Base-by-base conservation (phyloP, 2,329 filamentous ascomycete species). In the Trichoderma semiorbis region DNA sequence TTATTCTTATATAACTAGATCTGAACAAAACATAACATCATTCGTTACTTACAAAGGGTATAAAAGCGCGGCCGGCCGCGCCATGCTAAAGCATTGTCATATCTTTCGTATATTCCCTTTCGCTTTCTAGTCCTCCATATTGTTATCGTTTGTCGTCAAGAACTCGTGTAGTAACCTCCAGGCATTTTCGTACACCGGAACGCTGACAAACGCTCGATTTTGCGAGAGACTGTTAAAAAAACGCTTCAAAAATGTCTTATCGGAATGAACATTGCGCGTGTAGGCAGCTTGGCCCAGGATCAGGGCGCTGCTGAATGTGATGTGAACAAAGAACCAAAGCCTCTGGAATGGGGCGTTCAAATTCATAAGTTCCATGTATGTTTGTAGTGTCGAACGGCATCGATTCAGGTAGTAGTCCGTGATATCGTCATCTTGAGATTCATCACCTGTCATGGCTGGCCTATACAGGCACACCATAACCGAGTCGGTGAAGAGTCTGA, bases 311-410 rank as follows among this genome's bases (percentile, higher is more conserved):
- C 65, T 69, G 36, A 47, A 69, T 34, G 65, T 60, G 32, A 68
- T 68, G 26, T 68, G 65, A 58, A 68, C 65, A 30, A 68, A 68
- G 8, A 58, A 68, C 65, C 65, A 68, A 7, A 68, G 53, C 8
- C 50, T n/a, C 14, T 68, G 50, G 47, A 68, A 67, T 21, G 65
- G 32, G 2, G 50, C 65, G 2, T 68, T 67, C 30, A 67, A 28
- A 4, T n/a, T 39, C 16, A 67, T 12, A 12, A 68, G 53, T 16
- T 67, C 65, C 32, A 58, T 68, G 34, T 68, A 68, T 43, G 65
- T 43, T 32, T 68, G 65, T 14, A 68, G 14, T 24, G 65, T 34
- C 36, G 53, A 68, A 11, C 65, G 65, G 53, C 65, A 68, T 30
- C 53, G 53, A 16, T 68, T 68, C 12, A 68, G 26, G 18, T 68